Evolutionary conservation across 2,329 filamentous ascomycete species (phyloP).

Genomic region (Talaromyces amestolkiae): DNA sequence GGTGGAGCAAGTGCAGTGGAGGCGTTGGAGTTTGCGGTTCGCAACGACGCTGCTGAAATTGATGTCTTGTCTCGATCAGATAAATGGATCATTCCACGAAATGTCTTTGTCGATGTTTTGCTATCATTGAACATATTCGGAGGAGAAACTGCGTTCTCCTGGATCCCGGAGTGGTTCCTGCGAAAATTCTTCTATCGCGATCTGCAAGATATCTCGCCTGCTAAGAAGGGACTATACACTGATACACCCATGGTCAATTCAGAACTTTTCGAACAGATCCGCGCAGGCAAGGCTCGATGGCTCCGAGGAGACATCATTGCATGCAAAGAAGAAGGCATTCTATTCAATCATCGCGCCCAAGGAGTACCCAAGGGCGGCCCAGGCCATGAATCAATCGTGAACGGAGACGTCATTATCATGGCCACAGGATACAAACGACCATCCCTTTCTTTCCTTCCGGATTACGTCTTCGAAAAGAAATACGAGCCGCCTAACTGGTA

Average conservation of each 20-base stretch:
- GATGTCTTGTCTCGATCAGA: conserved; percentile 74
- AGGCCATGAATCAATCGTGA: conserved; percentile 63
- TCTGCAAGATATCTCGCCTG: conserved; percentile 68
- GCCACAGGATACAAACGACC: conserved; percentile 80
- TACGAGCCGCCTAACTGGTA: conserved; percentile 86
- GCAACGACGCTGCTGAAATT: conserved; percentile 64
- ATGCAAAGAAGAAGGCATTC: conserved; percentile 62
- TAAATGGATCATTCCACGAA: conserved; percentile 85
- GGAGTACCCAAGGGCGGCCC: conserved; percentile 75
- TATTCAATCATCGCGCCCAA: conserved; percentile 68
- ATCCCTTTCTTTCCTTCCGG: conserved; percentile 68
- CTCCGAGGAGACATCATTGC: conserved; percentile 73
- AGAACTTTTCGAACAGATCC: conserved; percentile 72
- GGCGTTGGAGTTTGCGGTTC: conserved; percentile 73
- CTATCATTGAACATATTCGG: conserved; percentile 77
- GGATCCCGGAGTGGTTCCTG: conserved; percentile 73
- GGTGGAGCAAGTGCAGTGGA: conserved; percentile 80
- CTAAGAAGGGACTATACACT: conserved; percentile 71
- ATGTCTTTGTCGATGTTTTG: conserved; percentile 69
- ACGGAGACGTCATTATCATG: conserved; percentile 76
- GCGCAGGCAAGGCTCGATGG: conserved; percentile 71
- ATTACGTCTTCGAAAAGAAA: conserved; percentile 68
- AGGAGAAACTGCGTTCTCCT: conserved; percentile 70
- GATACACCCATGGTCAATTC: conserved; percentile 87
- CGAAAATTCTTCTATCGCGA: conserved; percentile 81